Conservation (phyloP, 345 rosid genomes). For the Microcos paniculata region DNA sequence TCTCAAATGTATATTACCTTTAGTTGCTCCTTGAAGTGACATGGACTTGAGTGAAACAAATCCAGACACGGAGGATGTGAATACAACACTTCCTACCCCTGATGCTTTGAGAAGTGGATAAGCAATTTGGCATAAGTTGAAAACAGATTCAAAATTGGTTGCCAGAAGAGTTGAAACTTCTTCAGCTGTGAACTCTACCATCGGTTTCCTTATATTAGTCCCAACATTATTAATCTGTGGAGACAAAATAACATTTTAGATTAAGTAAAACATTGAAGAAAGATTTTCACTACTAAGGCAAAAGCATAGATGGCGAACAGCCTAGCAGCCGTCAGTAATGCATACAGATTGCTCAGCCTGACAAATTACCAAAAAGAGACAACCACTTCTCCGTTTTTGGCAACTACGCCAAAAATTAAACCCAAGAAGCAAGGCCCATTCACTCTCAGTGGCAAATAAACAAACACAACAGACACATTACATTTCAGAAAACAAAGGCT, state of each 20-base stretch:
- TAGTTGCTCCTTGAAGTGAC: conserved; percentile 77
- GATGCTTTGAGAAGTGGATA: conserved; percentile 65
- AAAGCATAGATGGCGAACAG: background rate
- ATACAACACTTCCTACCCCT: conserved; percentile 59
- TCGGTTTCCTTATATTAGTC: conserved; percentile 67
- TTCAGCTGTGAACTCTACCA: conserved; percentile 48
- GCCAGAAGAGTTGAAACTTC: conserved; percentile 62
- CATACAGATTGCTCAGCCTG: background rate
- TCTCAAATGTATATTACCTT: conserved; percentile 39
- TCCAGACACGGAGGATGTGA: conserved; percentile 72
- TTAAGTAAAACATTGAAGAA: background rate
- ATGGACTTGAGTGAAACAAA: conserved; percentile 66
- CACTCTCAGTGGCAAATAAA: conserved; percentile 29
- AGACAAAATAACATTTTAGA: background rate
- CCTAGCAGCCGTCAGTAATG: background rate
- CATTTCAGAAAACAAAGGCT: background rate
- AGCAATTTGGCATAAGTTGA: conserved; percentile 69
- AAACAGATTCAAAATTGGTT: conserved; percentile 75
- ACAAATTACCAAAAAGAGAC: background rate
- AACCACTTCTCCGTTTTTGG: background rate
- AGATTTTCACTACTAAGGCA: background rate
- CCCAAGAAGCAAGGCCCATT: background rate
- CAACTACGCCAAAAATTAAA: background rate
- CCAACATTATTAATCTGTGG: conserved; percentile 76
- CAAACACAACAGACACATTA: conserved; percentile 21